Conservation (phyloP, 305 asterid species). For the Fraxinus paxiana region DNA sequence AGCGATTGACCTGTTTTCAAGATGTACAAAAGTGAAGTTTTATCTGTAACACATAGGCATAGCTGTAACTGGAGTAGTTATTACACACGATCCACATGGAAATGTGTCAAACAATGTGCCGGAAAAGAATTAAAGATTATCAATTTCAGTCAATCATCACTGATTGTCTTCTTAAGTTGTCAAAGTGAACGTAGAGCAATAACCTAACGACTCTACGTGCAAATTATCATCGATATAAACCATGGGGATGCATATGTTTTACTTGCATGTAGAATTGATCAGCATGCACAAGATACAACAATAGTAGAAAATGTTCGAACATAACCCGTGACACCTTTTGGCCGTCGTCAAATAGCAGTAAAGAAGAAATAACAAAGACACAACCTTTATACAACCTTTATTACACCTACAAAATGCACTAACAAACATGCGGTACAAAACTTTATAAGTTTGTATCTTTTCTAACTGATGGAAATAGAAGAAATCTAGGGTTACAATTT, state of each 20-base stretch:
- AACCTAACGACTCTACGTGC: not conserved
- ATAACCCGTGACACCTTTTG: not conserved
- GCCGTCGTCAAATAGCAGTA: not conserved
- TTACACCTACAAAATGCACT: not conserved
- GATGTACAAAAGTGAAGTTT: not conserved
- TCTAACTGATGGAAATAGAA: not conserved
- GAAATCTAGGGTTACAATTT: not conserved
- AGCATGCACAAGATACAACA: not conserved
- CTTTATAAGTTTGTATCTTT: not conserved
- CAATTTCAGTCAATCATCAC: not conserved
- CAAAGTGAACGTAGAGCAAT: not conserved
- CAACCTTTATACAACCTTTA: too few relatives aligned
- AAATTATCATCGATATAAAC: not conserved
- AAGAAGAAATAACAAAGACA: not conserved
- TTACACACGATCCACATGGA: not conserved
- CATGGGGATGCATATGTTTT: not conserved
- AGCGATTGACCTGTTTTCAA: not conserved
- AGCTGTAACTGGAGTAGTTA: not conserved
- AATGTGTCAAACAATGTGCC: not conserved
- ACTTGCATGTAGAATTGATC: not conserved
- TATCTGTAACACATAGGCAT: not conserved
- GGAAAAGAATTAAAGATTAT: not conserved
- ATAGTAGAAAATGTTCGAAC: not conserved
- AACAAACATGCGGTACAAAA: not conserved
- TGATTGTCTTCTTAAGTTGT: not conserved